Percentiles rank a stretch among this genome's conserved stretches.
Evolutionary conservation across 345 rosid genomes (phyloP).

Genomic region (Geranium rotundifolium): DNA sequence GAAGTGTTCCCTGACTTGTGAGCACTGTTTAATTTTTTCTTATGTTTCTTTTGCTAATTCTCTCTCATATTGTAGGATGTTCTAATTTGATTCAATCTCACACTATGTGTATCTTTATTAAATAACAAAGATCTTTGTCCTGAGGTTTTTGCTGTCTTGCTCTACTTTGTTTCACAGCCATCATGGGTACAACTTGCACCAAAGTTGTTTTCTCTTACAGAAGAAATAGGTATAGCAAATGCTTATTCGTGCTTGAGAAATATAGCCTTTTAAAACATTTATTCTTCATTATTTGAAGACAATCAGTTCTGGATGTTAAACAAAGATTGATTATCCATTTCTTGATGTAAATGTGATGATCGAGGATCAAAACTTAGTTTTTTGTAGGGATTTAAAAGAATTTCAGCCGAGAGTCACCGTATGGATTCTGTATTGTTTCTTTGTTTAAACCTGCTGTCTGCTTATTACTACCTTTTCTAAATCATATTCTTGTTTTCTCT

Average conservation of each 20-base stretch:
- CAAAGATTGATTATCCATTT: too few species aligned
- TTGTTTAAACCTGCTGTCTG: not conserved
- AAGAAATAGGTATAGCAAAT: too few species aligned
- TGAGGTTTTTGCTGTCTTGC: not conserved
- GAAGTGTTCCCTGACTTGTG: conserved; percentile 79
- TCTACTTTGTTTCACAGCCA: not conserved
- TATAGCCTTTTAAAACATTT: not conserved
- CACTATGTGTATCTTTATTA: not conserved
- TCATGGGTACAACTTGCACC: not conserved
- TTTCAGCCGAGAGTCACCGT: not conserved
- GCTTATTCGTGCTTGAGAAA: not conserved
- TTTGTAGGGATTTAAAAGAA: not conserved
- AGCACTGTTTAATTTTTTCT: conserved; percentile 8
- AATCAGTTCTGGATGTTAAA: not conserved
- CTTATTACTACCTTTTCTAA: not conserved
- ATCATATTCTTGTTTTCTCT: not conserved
- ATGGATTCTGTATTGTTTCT: not conserved
- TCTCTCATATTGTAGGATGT: not conserved
- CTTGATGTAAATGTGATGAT: not conserved
- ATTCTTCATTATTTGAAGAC: too few species aligned
- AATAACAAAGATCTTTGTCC: not conserved
- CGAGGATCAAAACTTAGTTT: not conserved
- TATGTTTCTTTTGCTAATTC: not conserved
- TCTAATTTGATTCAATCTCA: not conserved
- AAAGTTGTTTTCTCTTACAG: not conserved